Conservation (phyloP, 2,329 filamentous ascomycete species). For the Achaetomium macrosporum region DNA sequence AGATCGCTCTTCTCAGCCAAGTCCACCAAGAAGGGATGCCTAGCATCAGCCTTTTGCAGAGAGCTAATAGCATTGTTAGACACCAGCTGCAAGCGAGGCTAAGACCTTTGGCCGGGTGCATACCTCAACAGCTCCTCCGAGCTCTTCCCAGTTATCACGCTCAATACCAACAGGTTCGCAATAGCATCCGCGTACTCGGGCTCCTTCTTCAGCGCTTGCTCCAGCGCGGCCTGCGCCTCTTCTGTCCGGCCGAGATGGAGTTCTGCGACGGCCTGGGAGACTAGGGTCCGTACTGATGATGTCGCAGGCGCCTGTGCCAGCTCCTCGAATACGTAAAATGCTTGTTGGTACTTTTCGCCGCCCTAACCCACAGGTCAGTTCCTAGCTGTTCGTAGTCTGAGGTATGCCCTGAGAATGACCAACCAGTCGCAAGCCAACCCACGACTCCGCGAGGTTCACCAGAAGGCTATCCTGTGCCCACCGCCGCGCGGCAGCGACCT, state of each 20-base stretch:
- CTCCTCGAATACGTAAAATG: conserved; percentile 97
- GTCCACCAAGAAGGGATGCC: conserved; percentile 68
- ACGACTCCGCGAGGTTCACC: conserved; percentile 91
- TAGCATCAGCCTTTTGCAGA: conserved; percentile 53
- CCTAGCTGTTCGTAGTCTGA: background rate
- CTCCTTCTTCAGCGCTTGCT: conserved; percentile 72
- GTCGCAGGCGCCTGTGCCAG: conserved; percentile 81
- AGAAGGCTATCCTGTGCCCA: conserved; percentile 94
- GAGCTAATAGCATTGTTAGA: conserved; percentile 36
- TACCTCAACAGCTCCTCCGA: conserved; percentile 57
- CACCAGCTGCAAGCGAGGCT: background rate
- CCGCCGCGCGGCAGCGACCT: conserved; percentile 76
- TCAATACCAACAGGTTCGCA: conserved; percentile 77
- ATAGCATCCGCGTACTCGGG: conserved; percentile 66
- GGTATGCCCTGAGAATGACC: conserved; percentile 25
- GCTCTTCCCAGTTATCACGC: conserved; percentile 70
- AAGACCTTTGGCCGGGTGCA: conserved; percentile 27
- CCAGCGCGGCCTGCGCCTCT: conserved; percentile 80
- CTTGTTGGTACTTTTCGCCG: conserved; percentile 91
- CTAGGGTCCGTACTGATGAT: conserved; percentile 66
- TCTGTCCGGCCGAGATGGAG: conserved; percentile 82
- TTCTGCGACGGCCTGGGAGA: conserved; percentile 86
- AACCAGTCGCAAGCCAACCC: conserved; percentile 86
- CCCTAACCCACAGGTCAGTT: conserved; percentile 48
- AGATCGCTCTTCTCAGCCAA: conserved; percentile 78